Evolutionary conservation across 2,329 filamentous ascomycete genomes (phyloP).

Genomic region (Ilyonectria mors-panacis): DNA sequence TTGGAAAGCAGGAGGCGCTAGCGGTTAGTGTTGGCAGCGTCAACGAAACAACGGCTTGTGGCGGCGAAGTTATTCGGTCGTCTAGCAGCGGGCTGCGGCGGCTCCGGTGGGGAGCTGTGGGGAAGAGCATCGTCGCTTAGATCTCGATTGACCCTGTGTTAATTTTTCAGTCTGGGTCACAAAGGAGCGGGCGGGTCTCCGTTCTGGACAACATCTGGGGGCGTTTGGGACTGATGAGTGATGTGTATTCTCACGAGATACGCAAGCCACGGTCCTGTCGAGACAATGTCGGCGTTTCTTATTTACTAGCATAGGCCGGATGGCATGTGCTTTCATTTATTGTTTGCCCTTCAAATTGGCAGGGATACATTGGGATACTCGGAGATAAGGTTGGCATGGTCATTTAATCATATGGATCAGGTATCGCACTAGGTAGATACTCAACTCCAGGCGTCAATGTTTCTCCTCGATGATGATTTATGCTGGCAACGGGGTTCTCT

Average conservation of each 20-base stretch:
- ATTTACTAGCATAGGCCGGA: slow-evolving; percentile 29
- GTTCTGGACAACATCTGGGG: slow-evolving; percentile 6
- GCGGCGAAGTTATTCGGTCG: slow-evolving; percentile 67
- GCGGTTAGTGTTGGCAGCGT: slow-evolving; percentile 56
- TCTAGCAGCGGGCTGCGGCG: slow-evolving; percentile 66
- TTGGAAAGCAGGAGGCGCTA: slow-evolving; percentile 73
- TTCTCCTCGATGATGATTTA: slow-evolving; percentile 1
- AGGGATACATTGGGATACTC: slow-evolving; percentile 29
- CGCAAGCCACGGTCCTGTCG: slow-evolving; percentile 31
- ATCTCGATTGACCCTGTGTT: slow-evolving; percentile 29
- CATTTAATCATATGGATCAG: slow-evolving; percentile 21
- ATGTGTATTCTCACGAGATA: slow-evolving; percentile 38
- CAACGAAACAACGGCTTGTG: slow-evolving; percentile 65
- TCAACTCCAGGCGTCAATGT: slow-evolving; percentile 27
- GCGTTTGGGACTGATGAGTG: slow-evolving; percentile 31
- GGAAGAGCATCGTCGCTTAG: slow-evolving; percentile 65
- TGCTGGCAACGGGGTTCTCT: too few species aligned
- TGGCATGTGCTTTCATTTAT: slow-evolving; percentile 25
- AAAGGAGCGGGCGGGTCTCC: slow-evolving; percentile 15
- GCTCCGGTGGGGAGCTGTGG: slow-evolving; percentile 69
- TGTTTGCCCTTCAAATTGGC: slow-evolving; percentile 31
- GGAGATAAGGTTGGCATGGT: slow-evolving; percentile 4
- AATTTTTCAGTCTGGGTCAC: slow-evolving; percentile 12
- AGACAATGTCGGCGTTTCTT: slow-evolving; percentile 36
- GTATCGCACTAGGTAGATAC: slow-evolving; percentile 22